Conservation (phyloP, 225 moss, liverwort and hornwort species). For the Pseudoscleropodium purum region DNA sequence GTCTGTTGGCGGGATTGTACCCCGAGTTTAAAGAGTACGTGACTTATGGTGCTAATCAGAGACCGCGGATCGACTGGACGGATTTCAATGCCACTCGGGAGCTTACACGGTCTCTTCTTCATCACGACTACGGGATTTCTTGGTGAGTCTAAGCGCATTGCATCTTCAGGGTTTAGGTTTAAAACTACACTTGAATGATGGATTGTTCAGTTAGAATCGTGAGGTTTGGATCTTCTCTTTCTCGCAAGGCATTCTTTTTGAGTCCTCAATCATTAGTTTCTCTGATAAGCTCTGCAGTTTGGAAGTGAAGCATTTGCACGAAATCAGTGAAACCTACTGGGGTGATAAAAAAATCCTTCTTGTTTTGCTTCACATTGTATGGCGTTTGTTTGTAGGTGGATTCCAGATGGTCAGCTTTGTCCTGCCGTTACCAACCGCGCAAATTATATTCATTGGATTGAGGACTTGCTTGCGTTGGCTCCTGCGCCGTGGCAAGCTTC, state of each 20-base stretch:
- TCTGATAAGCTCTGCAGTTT: background rate
- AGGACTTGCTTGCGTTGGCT: constrained; percentile 59
- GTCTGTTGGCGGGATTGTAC: constrained; percentile 48
- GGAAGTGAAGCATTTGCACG: background rate
- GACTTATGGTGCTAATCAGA: constrained; percentile 38
- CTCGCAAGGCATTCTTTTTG: background rate
- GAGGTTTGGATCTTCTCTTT: background rate
- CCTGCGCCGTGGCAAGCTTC: constrained; percentile 75
- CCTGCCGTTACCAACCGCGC: constrained; percentile 90
- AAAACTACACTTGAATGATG: background rate
- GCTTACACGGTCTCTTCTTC: constrained; percentile 75
- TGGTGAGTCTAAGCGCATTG: constrained; percentile 41
- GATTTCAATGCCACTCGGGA: constrained; percentile 94
- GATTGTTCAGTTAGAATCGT: background rate
- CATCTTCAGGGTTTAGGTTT: background rate
- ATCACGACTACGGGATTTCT: constrained; percentile 75
- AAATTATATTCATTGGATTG: constrained; percentile 96
- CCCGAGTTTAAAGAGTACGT: constrained; percentile 66
- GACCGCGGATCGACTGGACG: constrained; percentile 86
- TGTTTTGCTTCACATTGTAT: background rate
- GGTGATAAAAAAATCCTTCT: background rate
- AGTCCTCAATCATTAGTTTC: background rate
- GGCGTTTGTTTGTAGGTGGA: constrained; percentile 61
- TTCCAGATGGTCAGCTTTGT: constrained; percentile 98
- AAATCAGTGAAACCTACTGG: background rate